These are phyloP conservation scores for Aspergillus sclerotioniger DNA, from an alignment of 495 filamentous ascomycete species.

Conservation along the genomic window DNA sequence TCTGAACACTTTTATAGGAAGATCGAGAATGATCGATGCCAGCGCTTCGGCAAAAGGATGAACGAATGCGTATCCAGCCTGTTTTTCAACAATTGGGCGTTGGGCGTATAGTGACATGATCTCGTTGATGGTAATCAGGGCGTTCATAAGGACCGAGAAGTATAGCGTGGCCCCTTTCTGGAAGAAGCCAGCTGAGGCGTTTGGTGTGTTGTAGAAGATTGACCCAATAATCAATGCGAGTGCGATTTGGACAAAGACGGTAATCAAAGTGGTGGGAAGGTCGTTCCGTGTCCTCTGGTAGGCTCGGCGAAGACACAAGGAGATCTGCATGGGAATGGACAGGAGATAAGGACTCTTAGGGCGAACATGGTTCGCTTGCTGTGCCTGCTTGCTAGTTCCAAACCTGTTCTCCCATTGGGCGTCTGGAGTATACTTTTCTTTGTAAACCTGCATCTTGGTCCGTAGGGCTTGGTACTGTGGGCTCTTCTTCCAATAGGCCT, in stretches of 20 bases:
- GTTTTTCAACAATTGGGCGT: constrained; percentile 61
- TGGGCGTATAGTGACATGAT: constrained; percentile 56
- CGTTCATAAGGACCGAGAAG: constrained; percentile 72
- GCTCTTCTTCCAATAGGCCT: constrained; percentile 2
- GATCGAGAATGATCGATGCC: constrained; percentile 52
- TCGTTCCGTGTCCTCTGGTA: constrained; percentile 63
- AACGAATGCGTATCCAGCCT: constrained; percentile 57
- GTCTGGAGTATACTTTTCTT: not conserved
- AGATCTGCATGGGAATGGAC: constrained; percentile 43
- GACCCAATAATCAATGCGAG: constrained; percentile 79
- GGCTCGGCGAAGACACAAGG: constrained; percentile 42
- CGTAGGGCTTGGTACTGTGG: not conserved
- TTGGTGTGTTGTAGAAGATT: constrained; percentile 74
- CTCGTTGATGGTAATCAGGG: constrained; percentile 48
- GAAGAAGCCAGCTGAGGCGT: constrained; percentile 62
- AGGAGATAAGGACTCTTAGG: constrained; percentile 39
- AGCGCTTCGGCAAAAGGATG: constrained; percentile 56
- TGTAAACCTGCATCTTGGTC: not conserved
- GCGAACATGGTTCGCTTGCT: constrained; percentile 34
- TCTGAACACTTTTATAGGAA: constrained; percentile 48
- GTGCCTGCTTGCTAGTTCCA: constrained; percentile 15
- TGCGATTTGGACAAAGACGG: constrained; percentile 65
- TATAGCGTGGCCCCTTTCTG: constrained; percentile 75
- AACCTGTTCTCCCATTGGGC: not conserved
- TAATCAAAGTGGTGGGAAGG: constrained; percentile 62